Base-by-base conservation (phyloP, 345 rosid genomes). In the Boechera divaricarpa region DNA sequence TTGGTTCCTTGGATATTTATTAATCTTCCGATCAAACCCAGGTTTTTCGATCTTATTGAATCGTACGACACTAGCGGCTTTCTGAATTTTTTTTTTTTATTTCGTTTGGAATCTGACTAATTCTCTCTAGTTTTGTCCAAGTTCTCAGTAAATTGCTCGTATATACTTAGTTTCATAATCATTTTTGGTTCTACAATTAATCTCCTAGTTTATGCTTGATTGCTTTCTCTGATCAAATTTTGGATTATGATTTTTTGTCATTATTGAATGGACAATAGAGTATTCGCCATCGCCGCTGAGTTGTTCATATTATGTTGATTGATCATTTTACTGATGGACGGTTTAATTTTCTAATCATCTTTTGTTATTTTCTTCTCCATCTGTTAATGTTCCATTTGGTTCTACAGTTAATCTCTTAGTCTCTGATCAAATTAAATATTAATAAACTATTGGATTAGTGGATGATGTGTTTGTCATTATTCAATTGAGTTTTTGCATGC, bases 401-500 rank as follows among this genome's bases (percentile, higher is more conserved):
- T 49, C 18, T 42, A 41, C 10, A 24, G 32, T 62, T 31, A 15
- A 45, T 65, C 26, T 7, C 38, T 7, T 35, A 2, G 36, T 35
- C 33, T 26, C 7, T 52, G 13, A 52, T 54, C 28, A 28, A 28
- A 28, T 28, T 2, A 28, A 28, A 42, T 28, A 56, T 24, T 33
- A 9, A 8, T 45, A 26, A 7, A 5, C 29, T 74, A 74, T 56
- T 55, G 5, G 38, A 38, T 41, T 33, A 62, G 39, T 54, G 47
- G 62, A 59, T 12, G 24, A 39, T 39, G 62, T 59, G 32, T 38
- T 69, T 18, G n/a, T 42, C 67, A 29, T 33, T 57, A 5, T 24
- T 18, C 10, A 58, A 39, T 38, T 59, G 16, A n/a, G 44, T 44
- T 47, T 59, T 5, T 67, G 73, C 28, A 10, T 67, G 67, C 68